Percentiles rank a stretch among this genome's conserved stretches.
Conservation (phyloP, 2,329 filamentous ascomycete species). For the Phialocephala sp. region DNA sequence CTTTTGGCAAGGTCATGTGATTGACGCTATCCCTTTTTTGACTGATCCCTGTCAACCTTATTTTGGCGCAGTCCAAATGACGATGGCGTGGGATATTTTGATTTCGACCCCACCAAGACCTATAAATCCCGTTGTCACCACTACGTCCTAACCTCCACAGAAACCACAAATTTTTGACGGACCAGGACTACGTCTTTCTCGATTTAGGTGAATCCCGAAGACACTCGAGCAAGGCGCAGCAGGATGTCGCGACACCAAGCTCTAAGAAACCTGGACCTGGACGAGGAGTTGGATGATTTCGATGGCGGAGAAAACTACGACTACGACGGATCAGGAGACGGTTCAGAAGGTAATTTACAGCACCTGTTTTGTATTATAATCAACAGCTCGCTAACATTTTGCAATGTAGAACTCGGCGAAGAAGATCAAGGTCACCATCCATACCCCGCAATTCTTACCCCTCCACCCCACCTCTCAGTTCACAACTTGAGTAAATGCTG, state of each 20-base stretch:
- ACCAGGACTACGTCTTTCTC: neutral
- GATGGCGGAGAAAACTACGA: slow-evolving; percentile 53
- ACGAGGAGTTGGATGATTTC: slow-evolving; percentile 57
- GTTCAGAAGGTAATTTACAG: slow-evolving; percentile 30
- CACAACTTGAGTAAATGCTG: neutral
- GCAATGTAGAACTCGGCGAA: slow-evolving; percentile 40
- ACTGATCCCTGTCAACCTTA: neutral
- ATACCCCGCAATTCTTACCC: slow-evolving; percentile 16
- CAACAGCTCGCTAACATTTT: neutral
- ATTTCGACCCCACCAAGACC: neutral
- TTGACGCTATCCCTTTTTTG: neutral
- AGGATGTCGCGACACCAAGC: slow-evolving; percentile 49
- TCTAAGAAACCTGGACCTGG: slow-evolving; percentile 47
- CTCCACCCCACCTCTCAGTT: neutral
- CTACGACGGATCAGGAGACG: slow-evolving; percentile 47
- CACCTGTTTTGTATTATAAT: neutral
- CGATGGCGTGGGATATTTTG: neutral
- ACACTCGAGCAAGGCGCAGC: neutral
- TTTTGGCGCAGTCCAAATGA: neutral
- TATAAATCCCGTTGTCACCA: neutral
- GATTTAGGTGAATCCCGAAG: neutral
- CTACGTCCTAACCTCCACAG: neutral
- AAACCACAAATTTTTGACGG: neutral
- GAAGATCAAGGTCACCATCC: slow-evolving; percentile 42
- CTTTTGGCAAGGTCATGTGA: neutral